A percentile compares a stretch with the other conserved stretches of the same genome.
These are phyloP conservation scores for Leccinum disarticulatum DNA, from an alignment of 768 basidiomycete species.

Conservation along the genomic window DNA sequence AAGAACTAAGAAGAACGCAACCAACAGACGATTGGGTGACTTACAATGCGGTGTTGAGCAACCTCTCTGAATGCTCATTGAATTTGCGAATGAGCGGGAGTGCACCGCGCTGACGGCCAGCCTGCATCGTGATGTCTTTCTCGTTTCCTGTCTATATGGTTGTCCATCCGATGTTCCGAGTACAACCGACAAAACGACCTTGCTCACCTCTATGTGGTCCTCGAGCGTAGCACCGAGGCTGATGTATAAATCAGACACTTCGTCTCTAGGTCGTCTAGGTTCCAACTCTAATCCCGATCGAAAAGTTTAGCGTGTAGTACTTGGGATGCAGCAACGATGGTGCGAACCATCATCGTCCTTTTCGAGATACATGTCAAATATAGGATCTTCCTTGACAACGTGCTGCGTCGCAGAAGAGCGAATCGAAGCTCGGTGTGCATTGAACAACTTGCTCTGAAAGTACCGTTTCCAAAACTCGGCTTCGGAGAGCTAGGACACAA, in stretches of 20 bases:
- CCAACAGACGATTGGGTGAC: slow-evolving; percentile 18
- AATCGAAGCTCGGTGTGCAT: slow-evolving; percentile 91
- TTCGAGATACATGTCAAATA: slow-evolving; percentile 96
- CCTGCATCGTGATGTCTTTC: slow-evolving; percentile 92
- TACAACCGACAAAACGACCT: background rate
- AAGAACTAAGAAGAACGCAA: background rate
- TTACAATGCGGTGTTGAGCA: slow-evolving; percentile 79
- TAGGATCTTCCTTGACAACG: slow-evolving; percentile 85
- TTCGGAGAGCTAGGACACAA: slow-evolving; percentile 72
- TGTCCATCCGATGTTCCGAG: background rate
- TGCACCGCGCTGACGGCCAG: slow-evolving; percentile 83
- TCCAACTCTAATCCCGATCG: slow-evolving; percentile 56
- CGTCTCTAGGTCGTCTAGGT: slow-evolving; percentile 67
- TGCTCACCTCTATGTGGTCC: slow-evolving; percentile 81
- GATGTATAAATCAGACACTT: slow-evolving; percentile 72
- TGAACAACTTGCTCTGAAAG: slow-evolving; percentile 94
- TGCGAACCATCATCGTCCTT: slow-evolving; percentile 87
- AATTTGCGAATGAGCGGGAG: slow-evolving; percentile 94
- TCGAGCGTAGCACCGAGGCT: slow-evolving; percentile 86
- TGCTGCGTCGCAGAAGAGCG: slow-evolving; percentile 82
- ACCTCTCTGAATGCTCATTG: slow-evolving; percentile 93
- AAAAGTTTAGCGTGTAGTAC: background rate
- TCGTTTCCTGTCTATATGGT: slow-evolving; percentile 75
- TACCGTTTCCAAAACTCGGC: slow-evolving; percentile 96
- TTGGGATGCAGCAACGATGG: background rate